These are phyloP conservation scores for Candida tropicalis DNA, from an alignment of 1,139 yeast genomes.

Conservation along the genomic window DNA sequence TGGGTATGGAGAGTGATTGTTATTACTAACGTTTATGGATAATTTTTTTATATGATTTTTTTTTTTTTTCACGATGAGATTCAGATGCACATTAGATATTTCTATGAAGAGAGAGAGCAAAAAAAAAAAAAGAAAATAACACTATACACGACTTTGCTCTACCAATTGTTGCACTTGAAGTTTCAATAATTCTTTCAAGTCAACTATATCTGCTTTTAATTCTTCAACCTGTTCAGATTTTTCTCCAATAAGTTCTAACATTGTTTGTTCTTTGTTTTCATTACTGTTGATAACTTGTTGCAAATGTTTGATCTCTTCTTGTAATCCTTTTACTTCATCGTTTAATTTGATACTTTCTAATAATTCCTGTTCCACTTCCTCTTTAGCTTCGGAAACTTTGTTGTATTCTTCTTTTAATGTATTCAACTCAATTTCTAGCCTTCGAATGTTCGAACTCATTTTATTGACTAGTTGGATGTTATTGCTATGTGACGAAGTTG, in stretches of 20 bases:
- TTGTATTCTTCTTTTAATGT: constrained; percentile 66
- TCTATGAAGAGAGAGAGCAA: neutral
- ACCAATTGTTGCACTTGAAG: constrained; percentile 87
- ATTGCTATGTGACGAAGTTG: constrained; percentile 19
- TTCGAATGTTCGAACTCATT: constrained; percentile 72
- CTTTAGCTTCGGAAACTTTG: constrained; percentile 58
- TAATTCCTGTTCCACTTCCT: constrained; percentile 67
- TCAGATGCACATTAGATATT: constrained; percentile 1
- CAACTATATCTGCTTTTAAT: constrained; percentile 83
- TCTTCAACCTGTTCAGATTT: constrained; percentile 87
- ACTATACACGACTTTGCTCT: constrained; percentile 29
- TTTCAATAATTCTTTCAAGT: constrained; percentile 78
- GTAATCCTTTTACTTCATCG: constrained; percentile 48
- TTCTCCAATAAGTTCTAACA: constrained; percentile 82
- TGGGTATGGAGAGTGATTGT: neutral
- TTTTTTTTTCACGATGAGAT: constrained; percentile 8
- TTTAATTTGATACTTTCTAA: constrained; percentile 45
- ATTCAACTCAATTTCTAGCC: constrained; percentile 76
- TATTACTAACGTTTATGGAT: no score
- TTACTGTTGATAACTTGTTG: constrained; percentile 40
- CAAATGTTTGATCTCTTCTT: constrained; percentile 36
- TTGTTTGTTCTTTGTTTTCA: constrained; percentile 53
- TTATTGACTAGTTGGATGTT: constrained; percentile 68
- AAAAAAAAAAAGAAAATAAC: neutral
- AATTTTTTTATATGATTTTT: neutral